These are phyloP conservation scores for Kodamaea sp. DNA, from an alignment of 1,139 yeast genomes.

Conservation along the genomic window DNA sequence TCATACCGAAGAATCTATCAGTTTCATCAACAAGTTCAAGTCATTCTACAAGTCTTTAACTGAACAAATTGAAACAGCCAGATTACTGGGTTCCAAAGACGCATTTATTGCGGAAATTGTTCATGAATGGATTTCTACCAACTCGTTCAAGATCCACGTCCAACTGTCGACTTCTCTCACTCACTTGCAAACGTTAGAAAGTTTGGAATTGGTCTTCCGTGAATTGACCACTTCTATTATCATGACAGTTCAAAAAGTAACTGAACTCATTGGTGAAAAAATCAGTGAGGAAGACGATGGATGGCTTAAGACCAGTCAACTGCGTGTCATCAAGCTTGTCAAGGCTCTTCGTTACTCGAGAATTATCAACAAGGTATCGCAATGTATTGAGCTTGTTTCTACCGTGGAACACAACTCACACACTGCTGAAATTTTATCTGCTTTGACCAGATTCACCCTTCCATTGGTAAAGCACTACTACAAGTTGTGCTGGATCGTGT, in stretches of 20 bases:
- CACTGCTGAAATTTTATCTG: constrained; percentile 39
- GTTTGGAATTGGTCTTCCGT: constrained; percentile 50
- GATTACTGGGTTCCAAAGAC: constrained; percentile 21
- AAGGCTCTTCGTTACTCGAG: constrained; percentile 38
- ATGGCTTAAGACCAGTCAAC: constrained; percentile 62
- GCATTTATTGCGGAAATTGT: constrained; percentile 52
- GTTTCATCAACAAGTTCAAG: constrained; percentile 23
- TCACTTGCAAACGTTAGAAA: constrained; percentile 27
- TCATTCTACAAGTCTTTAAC: constrained; percentile 20
- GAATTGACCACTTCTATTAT: constrained; percentile 61
- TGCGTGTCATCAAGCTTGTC: constrained; percentile 37
- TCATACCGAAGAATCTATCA: constrained; percentile 16
- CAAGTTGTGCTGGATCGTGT: constrained; percentile 41
- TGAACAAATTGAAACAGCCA: constrained; percentile 29
- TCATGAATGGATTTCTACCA: constrained; percentile 31
- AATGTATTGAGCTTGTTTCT: constrained; percentile 19
- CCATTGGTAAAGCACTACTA: constrained; percentile 61
- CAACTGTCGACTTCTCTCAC: constrained; percentile 26
- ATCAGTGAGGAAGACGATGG: constrained; percentile 55
- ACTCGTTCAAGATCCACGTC: constrained; percentile 1
- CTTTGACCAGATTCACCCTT: constrained; percentile 52
- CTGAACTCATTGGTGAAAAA: constrained; percentile 33
- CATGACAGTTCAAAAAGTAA: constrained; percentile 62
- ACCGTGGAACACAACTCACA: constrained; percentile 35
- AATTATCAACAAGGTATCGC: constrained; percentile 24